Evolutionary conservation across 257 asterid genomes (phyloP).

Genomic region (Solanum rostratum): DNA sequence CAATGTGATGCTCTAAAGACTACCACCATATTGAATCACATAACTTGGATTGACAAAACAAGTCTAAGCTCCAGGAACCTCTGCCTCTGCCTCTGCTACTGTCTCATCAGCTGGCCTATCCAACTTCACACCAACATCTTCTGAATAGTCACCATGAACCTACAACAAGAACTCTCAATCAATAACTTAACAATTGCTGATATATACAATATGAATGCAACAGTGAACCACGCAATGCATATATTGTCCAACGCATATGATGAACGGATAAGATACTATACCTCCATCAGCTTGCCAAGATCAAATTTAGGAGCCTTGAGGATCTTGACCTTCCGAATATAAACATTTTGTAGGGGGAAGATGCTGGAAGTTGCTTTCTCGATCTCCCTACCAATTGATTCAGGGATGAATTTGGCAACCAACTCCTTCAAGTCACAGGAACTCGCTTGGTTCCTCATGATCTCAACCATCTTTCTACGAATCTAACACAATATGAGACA

Average conservation of each 20-base stretch:
- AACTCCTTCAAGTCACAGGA: constrained; percentile 28
- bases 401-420: constrained; percentile 25
- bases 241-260: not conserved
- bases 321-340: constrained; percentile 25
- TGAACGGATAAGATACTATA: not conserved
- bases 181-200: not conserved
- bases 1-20: not conserved
- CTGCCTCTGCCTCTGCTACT: constrained; percentile 1
- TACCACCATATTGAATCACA: not conserved
- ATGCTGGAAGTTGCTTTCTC: constrained; percentile 32
- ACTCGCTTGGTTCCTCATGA: constrained; percentile 26
- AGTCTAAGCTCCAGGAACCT: constrained; percentile 1
- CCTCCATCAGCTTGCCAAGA: constrained; percentile 33
- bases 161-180: not conserved
- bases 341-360: constrained; percentile 29
- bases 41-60: not conserved
- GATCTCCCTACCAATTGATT: constrained; percentile 29
- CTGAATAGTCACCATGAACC: constrained; percentile 30
- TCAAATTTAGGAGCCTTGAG: constrained; percentile 29
- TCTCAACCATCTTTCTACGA: constrained; percentile 25
- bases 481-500: constrained; percentile 1
- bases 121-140: constrained; percentile 28
- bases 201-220: not conserved
- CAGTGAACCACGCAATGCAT: not conserved
- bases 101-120: constrained; percentile 14